Base-by-base conservation (phyloP, 768 basidiomycete genomes). In the Kwoniella mangroviensis region DNA sequence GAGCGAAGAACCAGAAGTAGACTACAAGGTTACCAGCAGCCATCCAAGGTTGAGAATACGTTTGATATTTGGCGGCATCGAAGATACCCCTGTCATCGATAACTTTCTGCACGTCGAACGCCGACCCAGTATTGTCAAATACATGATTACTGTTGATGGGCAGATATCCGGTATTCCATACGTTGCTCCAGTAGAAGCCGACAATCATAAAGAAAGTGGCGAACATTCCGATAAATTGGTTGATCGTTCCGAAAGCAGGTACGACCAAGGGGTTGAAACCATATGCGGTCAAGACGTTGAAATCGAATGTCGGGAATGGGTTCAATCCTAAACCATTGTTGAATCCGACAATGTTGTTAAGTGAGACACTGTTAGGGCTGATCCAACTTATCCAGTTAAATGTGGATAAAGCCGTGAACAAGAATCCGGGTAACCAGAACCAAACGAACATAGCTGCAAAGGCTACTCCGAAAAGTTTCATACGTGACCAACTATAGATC, bases 71-170 rank as follows among this genome's bases (percentile, higher is more conserved):
- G 2, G 81, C 83, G 24, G 83, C 61, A 69, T 87, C 82, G 63
- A 89, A 82, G 2, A 82, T 83, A 3, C 82, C 83, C 40, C 83
- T 65, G 19, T 85, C 81, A 24, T 77, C 84, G 22, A 88, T 74
- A 41, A 89, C 85, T 15, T 82, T 80, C 5, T 76, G 70, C 49
- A 87, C 84, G 70, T 88, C 82, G 79, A 87, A 89, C 1, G 84
- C 81, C 19, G 84, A 85, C 65, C 86, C 87, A 1, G 82, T 84
- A 65, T 85, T 85, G 75, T 86, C 86, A 60, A 83, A 88, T 43
- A 74, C 72, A 22, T 67, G 71, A 49, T 83, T 69, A 67, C 72
- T 74, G 72, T 82, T 49, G 85, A 85, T 58, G 21, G 84, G 71
- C 79, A 85, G 42, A 83, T 86, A 80, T 13, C 49, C 71, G 12